Evolutionary conservation across 257 asterid genomes (phyloP), one percentile per base, ranked within the genome.

Genomic region (Nyctanthes arbortristis): DNA sequence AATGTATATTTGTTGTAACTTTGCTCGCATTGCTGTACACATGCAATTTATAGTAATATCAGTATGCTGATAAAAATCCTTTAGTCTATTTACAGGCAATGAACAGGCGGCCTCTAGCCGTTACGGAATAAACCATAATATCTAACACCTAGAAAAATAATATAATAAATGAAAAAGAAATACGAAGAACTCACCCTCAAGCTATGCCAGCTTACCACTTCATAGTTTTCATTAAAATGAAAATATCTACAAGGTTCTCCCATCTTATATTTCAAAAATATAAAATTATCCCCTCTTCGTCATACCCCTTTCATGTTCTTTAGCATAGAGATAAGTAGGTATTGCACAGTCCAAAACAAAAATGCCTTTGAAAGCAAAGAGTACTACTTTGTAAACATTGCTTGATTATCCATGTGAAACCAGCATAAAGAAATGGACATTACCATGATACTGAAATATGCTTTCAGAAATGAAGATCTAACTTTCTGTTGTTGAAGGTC

Each of bases 1-100:
- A 93, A 77, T 82, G 85, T 43, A 61, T 62, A 74, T 93, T 90
- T 24, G 97, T 87, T 54, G 96, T 90, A 76, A 91, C 96, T 79
- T 85, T 87, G 76, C 82, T 86, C 13, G 96, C 96, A 56, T 85
- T 87, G 72, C 98, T 93, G 94, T 65, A 49, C 56, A 62, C 40
- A 55, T 54, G 67, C 7, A 62, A 45, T 61, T 25, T 25, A 61
- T 39, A 57, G 31, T 77, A 22, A 52, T 52, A 52, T 52, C 30
- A 22, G 20, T 63, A 66, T 75, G 20, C 28, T 14, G 29, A 30
- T 56, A 40, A n/a, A 68, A 39, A 72, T 55, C 32, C 9, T 40
- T 4, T 43, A 28, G 24, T 30, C 16, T 45, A 54, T 27, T 30
- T 61, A 60, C 43, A 36, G 61, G 36, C 25, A 36, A 22, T 20